A percentile compares a stretch with the other conserved stretches of the same genome.
Evolutionary conservation across 768 basidiomycete species (phyloP).

Genomic region (Suillus clintonianus): DNA sequence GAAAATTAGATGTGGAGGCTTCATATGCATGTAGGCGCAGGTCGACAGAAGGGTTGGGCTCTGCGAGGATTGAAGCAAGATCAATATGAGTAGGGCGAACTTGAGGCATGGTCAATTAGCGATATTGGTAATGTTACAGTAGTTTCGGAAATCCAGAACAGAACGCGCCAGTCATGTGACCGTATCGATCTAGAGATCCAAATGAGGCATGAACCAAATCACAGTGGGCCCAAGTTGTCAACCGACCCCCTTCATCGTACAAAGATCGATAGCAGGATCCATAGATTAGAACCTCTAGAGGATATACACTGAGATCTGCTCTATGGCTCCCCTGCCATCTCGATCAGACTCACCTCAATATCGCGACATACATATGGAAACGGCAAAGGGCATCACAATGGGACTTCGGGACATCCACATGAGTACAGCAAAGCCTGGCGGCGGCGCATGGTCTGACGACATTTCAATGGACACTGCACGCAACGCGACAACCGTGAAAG

Average conservation of each 20-base stretch:
- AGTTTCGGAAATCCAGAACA: not conserved
- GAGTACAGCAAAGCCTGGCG: constrained; percentile 58
- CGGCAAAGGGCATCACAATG: constrained; percentile 61
- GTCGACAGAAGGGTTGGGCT: constrained; percentile 63
- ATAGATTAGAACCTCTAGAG: not conserved
- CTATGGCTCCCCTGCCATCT: not conserved
- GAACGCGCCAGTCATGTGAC: constrained; percentile 27
- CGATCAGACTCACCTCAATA: constrained; percentile 22
- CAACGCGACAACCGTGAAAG: constrained; percentile 50
- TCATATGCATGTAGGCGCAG: constrained; percentile 63
- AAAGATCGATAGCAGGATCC: not conserved
- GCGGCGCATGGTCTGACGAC: constrained; percentile 48
- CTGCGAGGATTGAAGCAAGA: constrained; percentile 55
- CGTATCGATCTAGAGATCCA: constrained; percentile 1
- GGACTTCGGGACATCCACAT: constrained; percentile 57
- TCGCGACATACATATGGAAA: constrained; percentile 77
- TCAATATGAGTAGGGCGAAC: constrained; percentile 50
- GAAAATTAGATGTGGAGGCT: constrained; percentile 67
- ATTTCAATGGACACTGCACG: constrained; percentile 60
- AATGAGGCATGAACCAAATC: constrained; percentile 7
- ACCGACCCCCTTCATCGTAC: not conserved
- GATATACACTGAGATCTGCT: not conserved
- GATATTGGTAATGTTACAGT: no score
- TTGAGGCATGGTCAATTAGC: constrained; percentile 3
- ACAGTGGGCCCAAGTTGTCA: no score